Conservation (phyloP, 169 alveolate genomes). For the Fabrea salina region DNA sequence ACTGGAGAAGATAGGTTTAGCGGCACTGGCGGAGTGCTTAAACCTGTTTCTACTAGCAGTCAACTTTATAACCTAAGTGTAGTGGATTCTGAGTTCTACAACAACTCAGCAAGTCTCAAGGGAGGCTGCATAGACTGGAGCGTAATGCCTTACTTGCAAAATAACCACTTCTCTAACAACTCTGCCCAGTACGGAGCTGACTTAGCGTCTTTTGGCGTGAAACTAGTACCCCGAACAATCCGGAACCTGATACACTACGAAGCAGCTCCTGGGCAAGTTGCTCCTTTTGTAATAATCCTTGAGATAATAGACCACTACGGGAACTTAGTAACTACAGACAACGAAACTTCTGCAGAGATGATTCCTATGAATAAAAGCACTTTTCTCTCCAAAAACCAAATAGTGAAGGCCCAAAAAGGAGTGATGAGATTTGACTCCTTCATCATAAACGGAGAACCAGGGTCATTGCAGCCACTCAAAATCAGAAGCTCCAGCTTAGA, state of each 20-base stretch:
- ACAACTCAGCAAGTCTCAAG: neutral
- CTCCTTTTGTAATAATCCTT: neutral
- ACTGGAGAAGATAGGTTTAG: neutral
- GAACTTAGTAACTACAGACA: neutral
- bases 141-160: neutral
- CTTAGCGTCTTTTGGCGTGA: constrained; percentile 19
- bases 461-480: neutral
- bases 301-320: neutral
- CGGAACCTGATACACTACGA: neutral
- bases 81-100: neutral
- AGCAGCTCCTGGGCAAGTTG: neutral
- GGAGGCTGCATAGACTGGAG: constrained; percentile 36
- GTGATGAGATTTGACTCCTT: neutral
- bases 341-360: neutral
- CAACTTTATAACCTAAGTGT: neutral
- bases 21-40: too few species aligned
- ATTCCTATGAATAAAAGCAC: neutral
- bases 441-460: neutral
- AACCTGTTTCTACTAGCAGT: neutral
- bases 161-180: constrained; percentile 17
- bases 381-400: neutral
- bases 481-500: neutral
- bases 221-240: neutral
- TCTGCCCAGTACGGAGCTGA: constrained; percentile 32
- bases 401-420: constrained; percentile 4